Evolutionary conservation across 148 eudicot genomes (phyloP), one percentile per base, ranked within the genome.

Genomic region (Fallopia convolvulus): DNA sequence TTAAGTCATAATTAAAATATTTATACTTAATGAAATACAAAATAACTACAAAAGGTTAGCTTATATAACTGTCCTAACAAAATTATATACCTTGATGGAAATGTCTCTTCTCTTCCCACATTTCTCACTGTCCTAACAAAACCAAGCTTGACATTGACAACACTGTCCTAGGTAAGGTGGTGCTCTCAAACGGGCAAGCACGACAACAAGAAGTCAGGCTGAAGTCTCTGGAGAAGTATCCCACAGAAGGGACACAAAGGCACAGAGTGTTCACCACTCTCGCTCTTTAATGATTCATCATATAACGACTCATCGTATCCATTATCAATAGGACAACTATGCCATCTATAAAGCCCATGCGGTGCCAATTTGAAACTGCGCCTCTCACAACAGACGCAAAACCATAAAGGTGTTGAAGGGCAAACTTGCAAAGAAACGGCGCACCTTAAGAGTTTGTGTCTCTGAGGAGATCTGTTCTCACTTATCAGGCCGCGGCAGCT

Each of bases 211-310:
- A 89, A 89, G 63, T 85, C 92, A 0, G 97, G 97, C 74, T 85
- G 99, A 70, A 76, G 80, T 85, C 92, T 92, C 81, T 91, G 92
- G 26, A 92, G 78, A 46, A 90, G 81, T 79, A 94, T 87, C 83
- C 97, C 99, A 82, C 99, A 94, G 73, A 94, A 88, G 75, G 93
- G 97, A 80, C 99, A 94, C 40, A 79, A 77, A 33, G 97, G 99
- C 72, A 72, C 84, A 33, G 86, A 76, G 9, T 70, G 50, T 47
- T 79, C 73, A 32, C 73, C 81, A 21, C 52, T 20, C 12, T 17
- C 49, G 15, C 76, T 44, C 58, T 73, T 61, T 52, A 83, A 76
- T 49, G 81, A 52, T 9, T 76, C 17, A 14, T 74, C 80, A 8
- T 83, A 77, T 53, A 26, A 75, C 53, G 81, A 47, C 12, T 76